Base-by-base conservation (phyloP, 805 yeast genomes). In the Zygosaccharomyces rouxii region DNA sequence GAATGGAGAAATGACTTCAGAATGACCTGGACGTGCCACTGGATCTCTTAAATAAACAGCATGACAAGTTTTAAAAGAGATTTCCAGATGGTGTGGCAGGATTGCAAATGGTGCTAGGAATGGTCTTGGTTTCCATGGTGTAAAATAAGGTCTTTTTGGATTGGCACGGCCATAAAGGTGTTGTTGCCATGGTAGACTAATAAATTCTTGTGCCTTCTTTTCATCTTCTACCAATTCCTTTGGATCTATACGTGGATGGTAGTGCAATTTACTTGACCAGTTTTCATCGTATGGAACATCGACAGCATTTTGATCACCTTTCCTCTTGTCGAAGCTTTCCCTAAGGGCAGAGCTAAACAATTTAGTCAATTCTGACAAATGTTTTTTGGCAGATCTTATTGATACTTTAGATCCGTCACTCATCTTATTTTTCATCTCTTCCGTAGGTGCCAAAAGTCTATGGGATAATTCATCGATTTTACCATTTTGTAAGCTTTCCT, bases 21-120 rank as follows among this genome's bases (percentile, higher is more conserved):
- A 86, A 64, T 87, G 90, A 49, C 97, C 97, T 5, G 97, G 97
- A 67, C 97, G 81, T 11, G 97, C 96, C 43, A 94, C 89, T 13
- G 99, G 99, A 67, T 94, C 96, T 70, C 97, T 84, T 67, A 94
- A 71, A 69, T 92, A 94, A n/a, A 94, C 86, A 4, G 97, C 97
- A 67, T 90, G 97, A 66, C 98, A 92, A 4, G 97, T 89, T 53
- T 79, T 78, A 68, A 87, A 92, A 19, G 95, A 86, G 39, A 94
- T 73, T 71, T 94, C 98, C 47, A 94, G 73, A 69, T 94, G 98
- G 54, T 86, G 83, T 25, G 99, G 99, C 60, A 88, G 76, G 51
- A 94, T 79, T 10, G 97, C 94, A 69, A 89, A 87, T 41, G 96
- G 95, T 2, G 96, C 90, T 54, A 94, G 71, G 70, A 92, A 94